These are phyloP conservation scores for Solioccasus polychromus DNA, from an alignment of 768 basidiomycete genomes.

Conservation along the genomic window DNA sequence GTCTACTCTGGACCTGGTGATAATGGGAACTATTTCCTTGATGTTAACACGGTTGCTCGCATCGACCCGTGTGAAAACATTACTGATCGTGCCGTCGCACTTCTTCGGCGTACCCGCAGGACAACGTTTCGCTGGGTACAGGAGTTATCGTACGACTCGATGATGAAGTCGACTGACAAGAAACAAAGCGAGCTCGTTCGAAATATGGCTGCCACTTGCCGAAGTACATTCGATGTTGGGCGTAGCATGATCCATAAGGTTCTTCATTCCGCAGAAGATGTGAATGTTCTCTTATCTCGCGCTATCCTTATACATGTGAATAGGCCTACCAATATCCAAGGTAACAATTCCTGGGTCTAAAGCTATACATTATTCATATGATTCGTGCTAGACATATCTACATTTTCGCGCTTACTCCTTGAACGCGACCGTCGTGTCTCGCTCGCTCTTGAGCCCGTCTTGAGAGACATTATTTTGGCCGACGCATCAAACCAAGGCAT, in stretches of 20 bases:
- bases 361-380: neutral
- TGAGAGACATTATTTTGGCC: constrained; percentile 12
- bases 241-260: neutral
- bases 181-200: neutral
- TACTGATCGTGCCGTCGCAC: neutral
- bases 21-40: neutral
- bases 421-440: constrained; percentile 30
- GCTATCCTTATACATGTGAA: constrained; percentile 30
- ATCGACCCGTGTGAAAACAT: neutral
- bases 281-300: constrained; percentile 21
- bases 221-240: neutral
- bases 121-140: neutral
- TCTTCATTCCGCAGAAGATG: neutral
- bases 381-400: neutral
- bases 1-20: constrained; percentile 35
- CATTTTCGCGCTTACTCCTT: constrained; percentile 20
- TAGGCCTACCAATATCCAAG: constrained; percentile 13
- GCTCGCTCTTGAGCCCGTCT: constrained; percentile 20
- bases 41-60: neutral
- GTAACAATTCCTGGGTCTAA: neutral
- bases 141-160: neutral
- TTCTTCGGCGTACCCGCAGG: neutral
- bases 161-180: neutral
- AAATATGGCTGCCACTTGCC: neutral
- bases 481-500: constrained; percentile 20